Percentiles rank a stretch among this genome's conserved stretches.
These are phyloP conservation scores for Hypoxylon sp. DNA, from an alignment of 2,329 filamentous ascomycete genomes.

Conservation along the genomic window DNA sequence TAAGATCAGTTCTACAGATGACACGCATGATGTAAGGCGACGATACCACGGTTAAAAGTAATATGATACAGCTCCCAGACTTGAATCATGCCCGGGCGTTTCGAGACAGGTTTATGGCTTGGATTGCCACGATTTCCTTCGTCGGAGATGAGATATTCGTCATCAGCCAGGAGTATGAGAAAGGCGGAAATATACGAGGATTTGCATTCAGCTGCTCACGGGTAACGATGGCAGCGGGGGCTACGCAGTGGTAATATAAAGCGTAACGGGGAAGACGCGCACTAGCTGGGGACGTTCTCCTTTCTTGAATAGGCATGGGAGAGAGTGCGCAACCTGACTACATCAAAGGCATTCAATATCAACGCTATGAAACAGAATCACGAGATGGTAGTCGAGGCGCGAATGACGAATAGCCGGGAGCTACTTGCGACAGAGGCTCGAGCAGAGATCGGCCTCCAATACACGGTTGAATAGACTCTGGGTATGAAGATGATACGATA, in stretches of 20 bases:
- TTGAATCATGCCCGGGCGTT: constrained; percentile 51
- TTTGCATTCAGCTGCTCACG: constrained; percentile 37
- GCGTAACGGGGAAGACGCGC: constrained; percentile 32
- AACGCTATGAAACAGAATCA: constrained; percentile 24
- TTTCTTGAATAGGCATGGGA: constrained; percentile 21
- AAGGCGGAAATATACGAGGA: constrained; percentile 41
- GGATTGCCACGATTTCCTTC: constrained; percentile 42
- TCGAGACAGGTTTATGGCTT: constrained; percentile 49
- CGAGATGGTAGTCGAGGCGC: constrained; percentile 15
- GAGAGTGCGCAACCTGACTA: constrained; percentile 28
- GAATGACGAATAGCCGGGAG: constrained; percentile 17
- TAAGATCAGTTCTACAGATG: constrained; percentile 39
- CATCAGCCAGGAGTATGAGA: constrained; percentile 35
- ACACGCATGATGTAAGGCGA: constrained; percentile 44
- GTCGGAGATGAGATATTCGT: constrained; percentile 33
- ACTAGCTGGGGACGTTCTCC: constrained; percentile 28
- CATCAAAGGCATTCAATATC: constrained; percentile 22
- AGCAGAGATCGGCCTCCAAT: constrained; percentile 11
- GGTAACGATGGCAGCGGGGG: constrained; percentile 21
- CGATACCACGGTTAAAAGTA: constrained; percentile 46
- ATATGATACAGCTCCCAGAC: constrained; percentile 42
- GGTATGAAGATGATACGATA: constrained; percentile 24
- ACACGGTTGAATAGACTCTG: constrained; percentile 38
- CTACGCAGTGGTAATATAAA: constrained; percentile 43
- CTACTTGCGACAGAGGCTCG: constrained; percentile 13